A percentile compares a stretch with the other conserved stretches of the same genome.
phyloP scores from a whole-genome alignment of 352 stramenopile species.

The Phytophthora ramorum region DNA sequence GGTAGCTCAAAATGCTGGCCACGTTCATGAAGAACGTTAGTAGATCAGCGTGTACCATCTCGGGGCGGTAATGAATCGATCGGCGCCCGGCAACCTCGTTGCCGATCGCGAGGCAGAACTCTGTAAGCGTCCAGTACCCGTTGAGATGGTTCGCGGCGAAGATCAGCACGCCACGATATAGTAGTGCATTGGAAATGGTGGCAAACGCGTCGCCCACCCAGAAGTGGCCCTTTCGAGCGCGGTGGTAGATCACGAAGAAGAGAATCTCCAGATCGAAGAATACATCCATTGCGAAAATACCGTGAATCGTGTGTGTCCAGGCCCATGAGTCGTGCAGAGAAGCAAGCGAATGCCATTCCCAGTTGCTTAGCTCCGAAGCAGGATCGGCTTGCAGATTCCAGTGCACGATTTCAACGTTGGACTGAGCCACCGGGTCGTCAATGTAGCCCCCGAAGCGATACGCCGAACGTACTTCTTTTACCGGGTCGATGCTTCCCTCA shows the following conservation, averaged over 20 bases:
- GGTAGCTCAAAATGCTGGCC: conserved; percentile 29
- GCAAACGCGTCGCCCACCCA: conserved; percentile 55
- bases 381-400: conserved; percentile 34
- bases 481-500: conserved; percentile 12
- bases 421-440: conserved; percentile 36
- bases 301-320: conserved; percentile 50
- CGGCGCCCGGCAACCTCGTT: conserved; percentile 1
- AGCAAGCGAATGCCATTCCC: conserved; percentile 29
- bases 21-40: conserved; percentile 41
- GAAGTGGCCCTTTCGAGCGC: conserved; percentile 33
- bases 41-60: conserved; percentile 34
- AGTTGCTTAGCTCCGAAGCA: conserved; percentile 19
- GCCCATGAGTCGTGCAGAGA: conserved; percentile 49
- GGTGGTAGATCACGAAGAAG: conserved; percentile 43
- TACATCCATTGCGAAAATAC: conserved; percentile 40
- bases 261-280: conserved; percentile 41
- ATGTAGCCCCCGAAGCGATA: conserved; percentile 43
- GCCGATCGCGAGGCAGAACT: conserved; percentile 40
- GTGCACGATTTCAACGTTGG: conserved; percentile 42
- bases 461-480: conserved; percentile 33
- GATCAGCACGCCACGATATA: conserved; percentile 33
- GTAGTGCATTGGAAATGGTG: conserved; percentile 42
- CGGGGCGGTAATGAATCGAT: conserved; percentile 20
- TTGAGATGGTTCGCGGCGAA: conserved; percentile 46
- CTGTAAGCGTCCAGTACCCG: conserved; percentile 43